Evolutionary conservation across 306 rosid species (phyloP).

Genomic region (Citrullus colocynthis): DNA sequence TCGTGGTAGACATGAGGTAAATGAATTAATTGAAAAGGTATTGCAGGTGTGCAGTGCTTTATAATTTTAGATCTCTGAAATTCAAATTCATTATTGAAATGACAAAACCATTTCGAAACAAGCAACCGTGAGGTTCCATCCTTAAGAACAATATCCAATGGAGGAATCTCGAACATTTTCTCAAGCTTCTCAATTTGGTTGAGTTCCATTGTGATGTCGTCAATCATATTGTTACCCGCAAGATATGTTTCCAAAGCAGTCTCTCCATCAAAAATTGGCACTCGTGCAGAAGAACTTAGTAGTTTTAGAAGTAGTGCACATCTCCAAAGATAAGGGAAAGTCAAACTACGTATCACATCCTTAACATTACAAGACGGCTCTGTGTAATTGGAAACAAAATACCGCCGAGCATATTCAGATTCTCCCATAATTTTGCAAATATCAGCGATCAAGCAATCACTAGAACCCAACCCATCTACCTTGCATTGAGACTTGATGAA

Average conservation of each 20-base stretch:
- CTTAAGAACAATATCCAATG: conserved; percentile 56
- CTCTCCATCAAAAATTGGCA: conserved; percentile 54
- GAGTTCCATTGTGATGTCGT: conserved; percentile 30
- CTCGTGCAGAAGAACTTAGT: conserved; percentile 41
- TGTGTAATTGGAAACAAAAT: conserved; percentile 47
- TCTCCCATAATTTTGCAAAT: conserved; percentile 41
- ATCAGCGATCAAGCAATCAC: conserved; percentile 60
- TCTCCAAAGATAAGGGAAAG: conserved; percentile 81
- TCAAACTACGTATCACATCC: conserved; percentile 45
- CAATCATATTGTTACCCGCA: conserved; percentile 32
- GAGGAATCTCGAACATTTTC: conserved; percentile 63
- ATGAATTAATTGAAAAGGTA: conserved; percentile 74
- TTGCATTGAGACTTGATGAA: conserved; percentile 32
- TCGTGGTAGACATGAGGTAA: conserved; percentile 82
- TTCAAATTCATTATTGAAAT: conserved; percentile 52
- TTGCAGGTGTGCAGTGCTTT: conserved; percentile 57
- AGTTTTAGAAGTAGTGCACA: conserved; percentile 74
- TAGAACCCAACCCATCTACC: conserved; percentile 25
- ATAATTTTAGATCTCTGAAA: conserved; percentile 19
- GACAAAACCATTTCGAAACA: conserved; percentile 55
- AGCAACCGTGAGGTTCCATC: conserved; percentile 48
- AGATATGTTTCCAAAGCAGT: conserved; percentile 31
- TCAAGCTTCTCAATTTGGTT: conserved; percentile 63
- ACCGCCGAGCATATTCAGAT: conserved; percentile 30
- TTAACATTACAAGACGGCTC: conserved; percentile 38